Evolutionary conservation across 2,329 filamentous ascomycete species (phyloP), one percentile per base, ranked within the genome.

Genomic region (Alternaria novae-zelandiae): DNA sequence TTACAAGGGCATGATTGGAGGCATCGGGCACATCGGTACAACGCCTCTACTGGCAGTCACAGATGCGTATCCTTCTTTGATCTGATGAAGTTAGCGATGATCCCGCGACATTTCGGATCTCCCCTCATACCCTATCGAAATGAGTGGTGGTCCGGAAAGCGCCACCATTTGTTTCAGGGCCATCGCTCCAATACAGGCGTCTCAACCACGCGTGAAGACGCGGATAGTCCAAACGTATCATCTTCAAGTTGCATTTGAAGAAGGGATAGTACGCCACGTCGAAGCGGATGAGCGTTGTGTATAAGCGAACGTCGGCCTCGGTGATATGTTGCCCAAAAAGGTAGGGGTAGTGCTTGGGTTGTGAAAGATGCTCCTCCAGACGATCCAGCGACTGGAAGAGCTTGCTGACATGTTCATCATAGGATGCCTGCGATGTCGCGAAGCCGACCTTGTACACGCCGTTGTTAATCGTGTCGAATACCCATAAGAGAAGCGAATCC

Each of bases 201-300:
- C 92, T 86, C 82, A 97, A 81, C 93, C 94, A 97, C 59, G 82
- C 83, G 82, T 97, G 92, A 62, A 97, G 82, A 46, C 85, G 84
- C 26, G 94, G 94, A 78, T 96, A 97, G 9, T 93, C 93, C 10
- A 87, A 89, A 47, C 94, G 87, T 74, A 97, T 94, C 82, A 96
- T 93, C 36, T 90, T 87, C 66, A 96, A 82, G 82, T 97, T 97
- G 83, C 91, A 95, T 79, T 89, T 90, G 82, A 90, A 90, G 70
- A 89, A 79, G 66, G 83, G 78, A 9, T 85, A 83, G 66, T 86
- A 86, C 10, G 82, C 83, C 3, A 79, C 70, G 64, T 86, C 83
- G 75, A 90, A 91, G 17, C 79, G 87, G 20, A 89, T 80, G 25
- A 92, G 88, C 55, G 89, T 89, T 20, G 83, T 82, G 73, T 75